phyloP scores from a whole-genome alignment of 1,139 yeast species.

The Diutina pseudorugosa region DNA sequence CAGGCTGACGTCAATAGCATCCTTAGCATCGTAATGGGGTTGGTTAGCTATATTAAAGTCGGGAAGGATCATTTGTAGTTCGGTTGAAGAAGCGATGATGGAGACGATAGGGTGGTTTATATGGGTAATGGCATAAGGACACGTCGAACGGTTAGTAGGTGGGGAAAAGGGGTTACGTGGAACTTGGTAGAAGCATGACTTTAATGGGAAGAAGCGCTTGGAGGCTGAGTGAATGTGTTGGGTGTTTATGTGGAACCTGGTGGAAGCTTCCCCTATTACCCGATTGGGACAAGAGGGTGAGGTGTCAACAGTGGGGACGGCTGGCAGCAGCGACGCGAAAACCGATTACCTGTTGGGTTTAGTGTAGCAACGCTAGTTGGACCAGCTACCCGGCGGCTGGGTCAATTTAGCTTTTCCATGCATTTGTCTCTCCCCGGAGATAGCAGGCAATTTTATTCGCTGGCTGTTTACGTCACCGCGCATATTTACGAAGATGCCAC shows the following conservation, averaged over 20 bases:
- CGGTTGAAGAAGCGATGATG: background rate
- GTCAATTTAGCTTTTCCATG: background rate
- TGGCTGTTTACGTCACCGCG: background rate
- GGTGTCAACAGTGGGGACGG: background rate
- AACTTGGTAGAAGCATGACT: background rate
- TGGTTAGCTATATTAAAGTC: background rate
- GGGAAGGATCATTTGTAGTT: background rate
- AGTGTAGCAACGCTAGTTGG: background rate
- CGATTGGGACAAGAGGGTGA: background rate
- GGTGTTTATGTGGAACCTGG: background rate
- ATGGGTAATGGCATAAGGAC: background rate
- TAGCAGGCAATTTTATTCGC: background rate
- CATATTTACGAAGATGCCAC: background rate
- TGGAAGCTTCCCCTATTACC: background rate
- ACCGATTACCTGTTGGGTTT: background rate
- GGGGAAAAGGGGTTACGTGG: background rate
- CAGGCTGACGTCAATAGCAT: background rate
- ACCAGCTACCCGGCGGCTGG: no score
- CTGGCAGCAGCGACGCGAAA: background rate
- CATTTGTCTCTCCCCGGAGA: background rate
- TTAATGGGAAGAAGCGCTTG: background rate
- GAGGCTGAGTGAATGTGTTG: background rate
- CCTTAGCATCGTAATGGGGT: background rate
- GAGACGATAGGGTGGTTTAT: background rate
- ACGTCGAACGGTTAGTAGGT: background rate